Percentiles rank a stretch among this genome's conserved stretches.
Conservation (phyloP, 2,329 filamentous ascomycete genomes). For the Rasamsonia emersonii region DNA sequence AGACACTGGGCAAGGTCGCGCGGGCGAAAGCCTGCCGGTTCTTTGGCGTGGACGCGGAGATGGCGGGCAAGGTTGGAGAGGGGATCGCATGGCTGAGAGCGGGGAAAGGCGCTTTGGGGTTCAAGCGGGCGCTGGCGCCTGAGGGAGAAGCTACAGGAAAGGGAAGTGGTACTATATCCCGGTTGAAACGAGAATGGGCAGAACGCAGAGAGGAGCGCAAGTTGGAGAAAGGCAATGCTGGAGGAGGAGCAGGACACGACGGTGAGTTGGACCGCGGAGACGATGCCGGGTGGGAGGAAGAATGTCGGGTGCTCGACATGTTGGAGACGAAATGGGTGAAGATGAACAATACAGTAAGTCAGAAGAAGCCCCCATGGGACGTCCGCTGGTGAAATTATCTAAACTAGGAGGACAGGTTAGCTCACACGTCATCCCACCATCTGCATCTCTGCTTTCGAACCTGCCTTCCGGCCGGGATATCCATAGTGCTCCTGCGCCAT, state of each 20-base stretch:
- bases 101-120: constrained; percentile 64
- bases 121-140: constrained; percentile 40
- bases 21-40: constrained; percentile 83
- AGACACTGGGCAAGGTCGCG: constrained; percentile 65
- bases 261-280: constrained; percentile 45
- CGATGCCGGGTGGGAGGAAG: constrained; percentile 78
- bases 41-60: constrained; percentile 80
- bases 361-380: too few species aligned
- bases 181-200: constrained; percentile 63
- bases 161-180: constrained; percentile 31
- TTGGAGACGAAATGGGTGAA: constrained; percentile 83
- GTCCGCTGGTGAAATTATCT: too few species aligned
- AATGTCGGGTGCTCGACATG: constrained; percentile 77
- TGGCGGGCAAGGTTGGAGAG: constrained; percentile 69
- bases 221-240: constrained; percentile 51
- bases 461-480: constrained; percentile 88
- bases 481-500: constrained; percentile 58
- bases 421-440: constrained; percentile 65
- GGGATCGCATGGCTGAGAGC: constrained; percentile 81
- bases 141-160: constrained; percentile 30
- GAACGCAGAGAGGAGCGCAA: constrained; percentile 73
- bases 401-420: constrained; percentile 54
- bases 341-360: constrained; percentile 77
- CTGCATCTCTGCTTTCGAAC: constrained; percentile 61
- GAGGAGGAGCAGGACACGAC: constrained; percentile 25